phyloP scores from a whole-genome alignment of 805 yeast genomes.

The Kregervanrija delftensis region DNA sequence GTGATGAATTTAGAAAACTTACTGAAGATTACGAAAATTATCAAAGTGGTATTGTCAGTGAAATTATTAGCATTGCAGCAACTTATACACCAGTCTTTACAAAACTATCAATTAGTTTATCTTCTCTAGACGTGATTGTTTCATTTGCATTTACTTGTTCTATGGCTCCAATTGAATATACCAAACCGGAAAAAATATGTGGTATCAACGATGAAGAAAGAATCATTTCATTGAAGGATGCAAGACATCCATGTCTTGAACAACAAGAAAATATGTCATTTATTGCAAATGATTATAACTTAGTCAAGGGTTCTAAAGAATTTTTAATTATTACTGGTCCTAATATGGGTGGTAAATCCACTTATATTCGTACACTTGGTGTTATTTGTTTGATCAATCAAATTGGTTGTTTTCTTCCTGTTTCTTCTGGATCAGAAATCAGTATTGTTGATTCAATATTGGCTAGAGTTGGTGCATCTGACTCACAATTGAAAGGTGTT shows the following conservation, averaged over 20 bases:
- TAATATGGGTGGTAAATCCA: slow-evolving; percentile 96
- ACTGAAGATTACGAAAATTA: slow-evolving; percentile 64
- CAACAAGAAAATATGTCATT: slow-evolving; percentile 86
- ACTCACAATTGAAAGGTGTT: slow-evolving; percentile 93
- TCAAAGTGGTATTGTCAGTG: slow-evolving; percentile 73
- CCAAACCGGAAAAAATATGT: slow-evolving; percentile 58
- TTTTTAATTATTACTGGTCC: slow-evolving; percentile 91
- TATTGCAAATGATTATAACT: slow-evolving; percentile 81
- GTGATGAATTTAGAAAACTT: slow-evolving; percentile 50
- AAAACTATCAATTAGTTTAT: slow-evolving; percentile 54
- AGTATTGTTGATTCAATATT: slow-evolving; percentile 85
- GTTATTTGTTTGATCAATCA: slow-evolving; percentile 83
- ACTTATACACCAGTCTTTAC: slow-evolving; percentile 79
- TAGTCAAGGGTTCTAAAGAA: slow-evolving; percentile 51
- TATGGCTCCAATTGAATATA: slow-evolving; percentile 76
- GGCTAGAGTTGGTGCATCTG: slow-evolving; percentile 98
- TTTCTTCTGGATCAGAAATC: slow-evolving; percentile 61
- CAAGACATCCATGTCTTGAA: slow-evolving; percentile 94
- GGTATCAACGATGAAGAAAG: slow-evolving; percentile 41
- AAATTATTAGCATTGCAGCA: slow-evolving; percentile 71
- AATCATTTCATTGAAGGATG: slow-evolving; percentile 51
- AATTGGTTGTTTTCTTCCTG: slow-evolving; percentile 85
- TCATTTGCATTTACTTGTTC: slow-evolving; percentile 82
- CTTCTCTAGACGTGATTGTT: slow-evolving; percentile 75
- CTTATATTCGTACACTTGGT: slow-evolving; percentile 85